Evolutionary conservation across 1,139 yeast genomes (phyloP).

Genomic region (Zygosaccharomyces pseudobailii): DNA sequence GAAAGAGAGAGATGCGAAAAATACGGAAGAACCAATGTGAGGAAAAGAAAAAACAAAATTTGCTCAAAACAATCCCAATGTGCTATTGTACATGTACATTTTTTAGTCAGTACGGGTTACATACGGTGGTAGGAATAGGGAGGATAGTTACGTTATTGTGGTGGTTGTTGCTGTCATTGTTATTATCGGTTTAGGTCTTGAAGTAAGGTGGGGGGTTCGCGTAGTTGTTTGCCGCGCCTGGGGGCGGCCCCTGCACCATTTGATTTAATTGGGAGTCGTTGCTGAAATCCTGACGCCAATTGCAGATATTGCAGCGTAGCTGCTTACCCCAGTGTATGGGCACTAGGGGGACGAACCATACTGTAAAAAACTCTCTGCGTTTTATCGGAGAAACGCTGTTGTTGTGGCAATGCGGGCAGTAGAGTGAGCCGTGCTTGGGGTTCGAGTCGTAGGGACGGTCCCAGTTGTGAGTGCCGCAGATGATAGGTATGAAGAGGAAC

Average conservation of each 20-base stretch:
- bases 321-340: constrained; percentile 47
- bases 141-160: neutral
- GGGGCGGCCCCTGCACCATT: constrained; percentile 23
- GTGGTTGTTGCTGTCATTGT: no score
- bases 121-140: neutral
- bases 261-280: constrained; percentile 36
- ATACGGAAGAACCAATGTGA: neutral
- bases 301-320: constrained; percentile 41
- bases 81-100: neutral
- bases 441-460: constrained; percentile 23
- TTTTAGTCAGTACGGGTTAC: neutral
- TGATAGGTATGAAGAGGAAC: constrained; percentile 31
- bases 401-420: constrained; percentile 42
- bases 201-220: neutral
- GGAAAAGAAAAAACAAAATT: neutral
- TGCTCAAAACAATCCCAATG: neutral
- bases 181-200: neutral
- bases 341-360: constrained; percentile 45
- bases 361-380: constrained; percentile 42
- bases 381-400: constrained; percentile 40
- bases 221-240: neutral
- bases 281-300: constrained; percentile 43
- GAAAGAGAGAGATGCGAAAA: neutral
- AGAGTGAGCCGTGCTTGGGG: constrained; percentile 24
- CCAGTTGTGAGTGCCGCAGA: constrained; percentile 34